phyloP scores from a whole-genome alignment of 1,139 yeast genomes.

The Ogataea hybrid region DNA sequence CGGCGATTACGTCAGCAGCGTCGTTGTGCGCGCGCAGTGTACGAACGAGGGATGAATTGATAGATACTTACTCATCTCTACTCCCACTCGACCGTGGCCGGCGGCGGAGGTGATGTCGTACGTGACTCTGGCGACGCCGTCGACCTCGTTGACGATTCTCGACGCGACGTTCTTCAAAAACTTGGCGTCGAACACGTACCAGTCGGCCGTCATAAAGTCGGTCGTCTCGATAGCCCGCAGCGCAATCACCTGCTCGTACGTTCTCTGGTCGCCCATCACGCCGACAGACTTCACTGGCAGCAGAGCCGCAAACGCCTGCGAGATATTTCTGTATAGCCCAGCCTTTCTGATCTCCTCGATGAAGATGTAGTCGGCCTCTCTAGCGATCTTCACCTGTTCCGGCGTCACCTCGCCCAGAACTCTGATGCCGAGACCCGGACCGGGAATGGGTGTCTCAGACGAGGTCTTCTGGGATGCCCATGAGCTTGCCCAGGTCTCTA shows the following conservation, averaged over 20 bases:
- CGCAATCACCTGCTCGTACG: conserved; percentile 98
- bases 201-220: conserved; percentile 99
- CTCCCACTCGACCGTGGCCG: too few species aligned
- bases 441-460: too few species aligned
- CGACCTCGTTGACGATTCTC: conserved; percentile 97
- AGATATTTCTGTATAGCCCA: conserved; percentile 87
- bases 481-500: too few species aligned
- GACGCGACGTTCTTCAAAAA: conserved; percentile 93
- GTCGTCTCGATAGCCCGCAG: conserved; percentile 96
- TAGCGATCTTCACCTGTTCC: too few species aligned
- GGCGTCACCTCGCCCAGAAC: too few species aligned
- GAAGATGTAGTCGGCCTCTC: conserved; percentile 92
- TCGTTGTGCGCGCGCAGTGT: conserved; percentile 39
- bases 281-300: conserved; percentile 98
- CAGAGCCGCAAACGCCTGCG: conserved; percentile 97
- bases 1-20: conserved; percentile 50
- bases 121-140: conserved; percentile 98
- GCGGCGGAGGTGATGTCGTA: conserved; percentile 97
- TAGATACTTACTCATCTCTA: conserved; percentile 24
- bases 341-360: conserved; percentile 93
- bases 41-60: not conserved
- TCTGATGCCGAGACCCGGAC: too few species aligned
- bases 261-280: conserved; percentile 99
- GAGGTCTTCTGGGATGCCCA: too few species aligned
- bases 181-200: conserved; percentile 91